These are phyloP conservation scores for Wolfiporia cocos DNA, from an alignment of 1,284 basidiomycete genomes.

Conservation along the genomic window DNA sequence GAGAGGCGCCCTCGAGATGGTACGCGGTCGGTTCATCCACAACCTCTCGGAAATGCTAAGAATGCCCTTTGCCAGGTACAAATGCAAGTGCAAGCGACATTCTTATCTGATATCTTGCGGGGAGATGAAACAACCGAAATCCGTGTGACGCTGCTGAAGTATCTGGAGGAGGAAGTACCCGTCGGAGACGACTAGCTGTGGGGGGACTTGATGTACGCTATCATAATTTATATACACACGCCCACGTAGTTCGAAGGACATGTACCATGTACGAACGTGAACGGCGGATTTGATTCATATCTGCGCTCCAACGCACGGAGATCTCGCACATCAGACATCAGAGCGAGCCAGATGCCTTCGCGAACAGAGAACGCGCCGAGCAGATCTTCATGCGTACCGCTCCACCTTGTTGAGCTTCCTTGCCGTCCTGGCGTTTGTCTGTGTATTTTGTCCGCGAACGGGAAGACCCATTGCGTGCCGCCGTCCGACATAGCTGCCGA, in stretches of 20 bases:
- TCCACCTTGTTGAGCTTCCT: conserved; percentile 76
- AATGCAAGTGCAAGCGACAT: conserved; percentile 90
- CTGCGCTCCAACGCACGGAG: no score
- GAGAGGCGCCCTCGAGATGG: conserved; percentile 95
- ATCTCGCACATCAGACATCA: no score
- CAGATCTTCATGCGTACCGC: conserved; percentile 29
- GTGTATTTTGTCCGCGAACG: conserved; percentile 87
- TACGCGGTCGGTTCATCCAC: conserved; percentile 25
- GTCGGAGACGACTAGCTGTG: conserved; percentile 64
- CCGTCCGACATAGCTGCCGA: conserved; percentile 84
- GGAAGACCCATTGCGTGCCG: conserved; percentile 87
- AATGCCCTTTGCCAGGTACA: conserved; percentile 68
- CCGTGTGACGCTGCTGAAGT: conserved; percentile 83
- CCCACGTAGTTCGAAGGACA: no score
- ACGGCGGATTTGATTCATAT: no score
- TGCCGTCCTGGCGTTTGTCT: conserved; percentile 81
- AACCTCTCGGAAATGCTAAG: neutral
- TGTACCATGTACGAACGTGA: no score
- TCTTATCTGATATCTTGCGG: conserved; percentile 85
- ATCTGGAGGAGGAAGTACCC: conserved; percentile 92
- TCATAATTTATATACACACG: conserved; percentile 3
- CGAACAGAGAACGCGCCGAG: no score
- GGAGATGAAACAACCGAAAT: conserved; percentile 96
- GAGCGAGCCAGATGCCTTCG: no score
- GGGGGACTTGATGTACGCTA: conserved; percentile 15